A percentile compares a stretch with the other conserved stretches of the same genome.
Evolutionary conservation across 2,329 filamentous ascomycete species (phyloP).

Genomic region (Sarocladium strictum): DNA sequence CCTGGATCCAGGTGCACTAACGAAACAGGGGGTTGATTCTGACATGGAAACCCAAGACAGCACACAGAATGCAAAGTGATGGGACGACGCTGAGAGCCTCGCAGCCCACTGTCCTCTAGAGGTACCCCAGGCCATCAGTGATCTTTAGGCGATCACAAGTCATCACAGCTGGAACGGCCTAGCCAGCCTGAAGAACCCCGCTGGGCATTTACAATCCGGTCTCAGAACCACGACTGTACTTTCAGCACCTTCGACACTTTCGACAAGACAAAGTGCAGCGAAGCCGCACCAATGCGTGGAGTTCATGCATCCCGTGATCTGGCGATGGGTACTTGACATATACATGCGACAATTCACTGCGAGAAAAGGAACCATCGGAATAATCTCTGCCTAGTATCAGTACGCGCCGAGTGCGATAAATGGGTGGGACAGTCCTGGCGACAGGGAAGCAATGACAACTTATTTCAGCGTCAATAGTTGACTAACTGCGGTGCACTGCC

Average conservation of each 20-base stretch:
- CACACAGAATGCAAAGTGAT: background rate
- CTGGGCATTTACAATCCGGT: background rate
- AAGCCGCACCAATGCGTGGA: background rate
- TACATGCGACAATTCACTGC: background rate
- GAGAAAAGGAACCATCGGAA: too few relatives aligned
- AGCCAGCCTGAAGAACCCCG: background rate
- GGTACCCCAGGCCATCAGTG: background rate
- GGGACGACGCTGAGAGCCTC: background rate
- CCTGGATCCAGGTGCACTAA: background rate
- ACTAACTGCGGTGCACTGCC: background rate
- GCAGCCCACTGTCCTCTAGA: background rate
- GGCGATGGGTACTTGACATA: background rate
- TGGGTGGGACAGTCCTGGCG: background rate
- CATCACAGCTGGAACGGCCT: background rate
- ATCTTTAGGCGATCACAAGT: background rate
- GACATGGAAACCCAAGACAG: background rate
- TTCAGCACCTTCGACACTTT: background rate
- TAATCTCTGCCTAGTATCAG: background rate
- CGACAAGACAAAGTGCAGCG: background rate
- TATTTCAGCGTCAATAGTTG: background rate
- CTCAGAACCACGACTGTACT: too few relatives aligned
- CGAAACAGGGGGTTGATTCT: background rate
- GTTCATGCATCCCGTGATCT: background rate
- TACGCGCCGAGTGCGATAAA: background rate
- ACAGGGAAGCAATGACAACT: background rate